Conservation (phyloP, 768 basidiomycete species). For the Dacryopinax primogenitus region DNA sequence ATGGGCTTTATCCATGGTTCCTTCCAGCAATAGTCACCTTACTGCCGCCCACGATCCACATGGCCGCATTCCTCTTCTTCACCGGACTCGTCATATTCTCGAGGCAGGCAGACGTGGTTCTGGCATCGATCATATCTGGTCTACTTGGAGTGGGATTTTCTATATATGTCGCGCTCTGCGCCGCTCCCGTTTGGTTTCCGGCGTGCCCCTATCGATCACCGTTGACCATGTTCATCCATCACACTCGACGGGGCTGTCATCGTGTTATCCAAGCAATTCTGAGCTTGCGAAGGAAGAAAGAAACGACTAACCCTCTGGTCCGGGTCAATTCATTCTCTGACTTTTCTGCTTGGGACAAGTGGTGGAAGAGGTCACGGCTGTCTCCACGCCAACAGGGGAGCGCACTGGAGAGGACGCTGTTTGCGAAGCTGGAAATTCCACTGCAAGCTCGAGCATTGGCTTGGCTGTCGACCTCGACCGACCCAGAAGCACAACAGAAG, state of each 20-base stretch:
- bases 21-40: conserved; percentile 32
- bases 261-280: too few relatives aligned
- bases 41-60: conserved; percentile 37
- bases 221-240: too few relatives aligned
- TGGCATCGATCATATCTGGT: not conserved
- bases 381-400: too few relatives aligned
- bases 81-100: conserved; percentile 37
- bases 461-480: not conserved
- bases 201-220: not conserved
- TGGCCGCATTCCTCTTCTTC: conserved; percentile 40
- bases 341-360: too few relatives aligned
- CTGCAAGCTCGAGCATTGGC: not conserved
- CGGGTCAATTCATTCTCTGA: too few relatives aligned
- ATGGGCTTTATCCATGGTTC: conserved; percentile 31
- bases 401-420: not conserved
- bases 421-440: not conserved
- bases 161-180: not conserved
- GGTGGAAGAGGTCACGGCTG: too few relatives aligned
- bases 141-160: not conserved
- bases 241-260: too few relatives aligned
- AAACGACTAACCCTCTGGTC: too few relatives aligned
- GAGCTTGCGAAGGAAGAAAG: too few relatives aligned
- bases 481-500: not conserved
- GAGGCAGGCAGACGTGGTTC: conserved; percentile 21
- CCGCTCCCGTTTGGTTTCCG: not conserved